Evolutionary conservation across 73 alveolate genomes (phyloP).

Genomic region (Diophrys sp.): DNA sequence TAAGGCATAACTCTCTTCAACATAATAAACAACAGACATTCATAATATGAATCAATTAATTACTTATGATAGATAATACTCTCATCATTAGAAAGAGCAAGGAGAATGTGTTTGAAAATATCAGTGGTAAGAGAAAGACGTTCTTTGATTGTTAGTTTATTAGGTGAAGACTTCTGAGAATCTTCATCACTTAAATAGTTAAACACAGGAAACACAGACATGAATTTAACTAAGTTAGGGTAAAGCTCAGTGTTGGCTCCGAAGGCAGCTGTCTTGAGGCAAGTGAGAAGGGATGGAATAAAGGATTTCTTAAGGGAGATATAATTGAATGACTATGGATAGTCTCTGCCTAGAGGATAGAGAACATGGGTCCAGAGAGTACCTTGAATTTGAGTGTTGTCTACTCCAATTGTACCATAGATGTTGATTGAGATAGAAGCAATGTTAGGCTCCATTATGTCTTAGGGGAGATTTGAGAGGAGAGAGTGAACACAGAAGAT

Average conservation of each 20-base stretch:
- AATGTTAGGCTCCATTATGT: slow-evolving; percentile 21
- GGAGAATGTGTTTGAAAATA: slow-evolving; percentile 13
- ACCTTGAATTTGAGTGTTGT: slow-evolving; percentile 39
- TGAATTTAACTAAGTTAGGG: slow-evolving; percentile 39
- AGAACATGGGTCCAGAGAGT: slow-evolving; percentile 49
- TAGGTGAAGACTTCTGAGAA: background rate
- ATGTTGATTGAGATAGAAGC: slow-evolving; percentile 25
- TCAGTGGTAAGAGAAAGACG: slow-evolving; percentile 31
- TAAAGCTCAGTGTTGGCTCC: slow-evolving; percentile 56
- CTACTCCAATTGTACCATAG: slow-evolving; percentile 36
- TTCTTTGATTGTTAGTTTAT: slow-evolving; percentile 34
- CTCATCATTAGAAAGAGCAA: slow-evolving; percentile 42
- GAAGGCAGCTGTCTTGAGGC: slow-evolving; percentile 49
- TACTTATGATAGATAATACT: slow-evolving; percentile 31
- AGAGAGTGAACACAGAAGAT: slow-evolving; percentile 17
- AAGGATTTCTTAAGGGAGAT: slow-evolving; percentile 37
- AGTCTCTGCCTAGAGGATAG: slow-evolving; percentile 21
- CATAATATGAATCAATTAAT: slow-evolving; percentile 18
- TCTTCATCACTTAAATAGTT: background rate
- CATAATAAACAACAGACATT: slow-evolving; percentile 20
- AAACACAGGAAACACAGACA: slow-evolving; percentile 52
- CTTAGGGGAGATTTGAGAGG: slow-evolving; percentile 32
- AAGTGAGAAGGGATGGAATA: slow-evolving; percentile 38
- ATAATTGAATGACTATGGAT: slow-evolving; percentile 31
- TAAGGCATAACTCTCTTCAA: slow-evolving; percentile 26